Evolutionary conservation across 1,139 yeast species (phyloP), one percentile per base, ranked within the genome.

Genomic region (Protomyces pachydermus): DNA sequence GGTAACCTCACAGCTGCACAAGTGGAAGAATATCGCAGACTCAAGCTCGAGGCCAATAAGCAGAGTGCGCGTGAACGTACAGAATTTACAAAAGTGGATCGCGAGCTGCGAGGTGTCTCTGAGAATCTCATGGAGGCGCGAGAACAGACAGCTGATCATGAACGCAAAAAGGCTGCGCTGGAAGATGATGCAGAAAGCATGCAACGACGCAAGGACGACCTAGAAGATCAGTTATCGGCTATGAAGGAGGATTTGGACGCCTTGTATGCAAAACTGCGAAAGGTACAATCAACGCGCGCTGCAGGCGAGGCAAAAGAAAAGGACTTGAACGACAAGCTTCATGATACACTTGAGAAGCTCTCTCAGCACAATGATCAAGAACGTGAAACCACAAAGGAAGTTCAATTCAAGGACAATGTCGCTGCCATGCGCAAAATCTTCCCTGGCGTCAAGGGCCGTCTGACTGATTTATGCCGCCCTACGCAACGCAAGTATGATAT

Each of bases 401-500:
- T 82, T 66, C 82, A 80, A 69, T 76, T 87, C 60, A 80, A 91
- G 66, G 96, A 90, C 69, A 89, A 86, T 69, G 85, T 88, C 2
- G 76, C 84, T 0, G 81, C 84, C 67, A 76, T 91, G 65, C 86
- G 84, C 70, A 82, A 88, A 71, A 76, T 86, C 32, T 83, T 88
- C 68, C 95, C 97, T 0, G 88, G 95, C 2, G 93, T 91, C 8
- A 83, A 82, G 69, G 97, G 97, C 1, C 75, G 89, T 32, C 84
- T 91, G 1, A 82, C 84, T 68, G 97, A 91, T 70, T 77, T 93
- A 46, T 87, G 95, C 56, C 83, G 84, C 65, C 97, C 98, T 9
- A 81, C 84, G 65, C 88, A 87, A 70, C 84, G 83, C 65, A 86
- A 83, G 71, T 91, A 84, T 73, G 91, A 88, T 62, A 71, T 79